A percentile compares a stretch with the other conserved stretches of the same genome.
These are phyloP conservation scores for Pythium folliculosum DNA, from an alignment of 352 stramenopile genomes.

Conservation along the genomic window DNA sequence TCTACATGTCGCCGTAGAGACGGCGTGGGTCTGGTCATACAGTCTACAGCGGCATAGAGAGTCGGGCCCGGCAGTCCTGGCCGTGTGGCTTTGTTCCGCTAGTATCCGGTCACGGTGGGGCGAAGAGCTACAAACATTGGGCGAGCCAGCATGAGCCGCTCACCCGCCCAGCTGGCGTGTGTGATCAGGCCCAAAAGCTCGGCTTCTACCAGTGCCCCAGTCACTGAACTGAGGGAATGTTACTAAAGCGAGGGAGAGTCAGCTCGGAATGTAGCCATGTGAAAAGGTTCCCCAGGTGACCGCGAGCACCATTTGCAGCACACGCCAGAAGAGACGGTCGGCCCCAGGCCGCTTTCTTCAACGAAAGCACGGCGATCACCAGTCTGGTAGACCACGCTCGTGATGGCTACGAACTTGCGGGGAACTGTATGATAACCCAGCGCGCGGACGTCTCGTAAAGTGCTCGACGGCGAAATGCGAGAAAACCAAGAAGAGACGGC, in stretches of 20 bases:
- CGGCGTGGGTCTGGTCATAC: neutral
- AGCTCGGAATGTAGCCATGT: conserved; percentile 22
- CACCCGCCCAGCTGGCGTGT: conserved; percentile 4
- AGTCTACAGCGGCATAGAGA: neutral
- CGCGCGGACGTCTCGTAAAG: neutral
- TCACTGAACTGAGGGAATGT: conserved; percentile 2
- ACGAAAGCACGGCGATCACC: neutral
- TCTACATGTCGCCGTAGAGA: conserved; percentile 1
- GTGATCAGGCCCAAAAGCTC: neutral
- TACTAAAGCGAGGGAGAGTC: conserved; percentile 12
- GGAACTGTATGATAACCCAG: neutral
- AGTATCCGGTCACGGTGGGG: neutral
- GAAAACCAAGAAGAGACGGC: neutral
- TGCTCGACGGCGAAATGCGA: neutral
- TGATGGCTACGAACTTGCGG: neutral
- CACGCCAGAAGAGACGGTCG: conserved; percentile 1
- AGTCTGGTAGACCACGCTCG: neutral
- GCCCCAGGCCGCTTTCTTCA: neutral
- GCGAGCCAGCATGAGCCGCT: neutral
- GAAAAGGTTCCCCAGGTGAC: neutral
- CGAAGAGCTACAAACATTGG: neutral
- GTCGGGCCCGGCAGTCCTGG: neutral
- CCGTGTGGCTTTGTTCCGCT: too few relatives aligned
- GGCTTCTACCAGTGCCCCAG: conserved; percentile 2
- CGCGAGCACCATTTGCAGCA: too few relatives aligned